phyloP scores from a whole-genome alignment of 805 yeast genomes.

The Sporopachydermia quercuum region DNA sequence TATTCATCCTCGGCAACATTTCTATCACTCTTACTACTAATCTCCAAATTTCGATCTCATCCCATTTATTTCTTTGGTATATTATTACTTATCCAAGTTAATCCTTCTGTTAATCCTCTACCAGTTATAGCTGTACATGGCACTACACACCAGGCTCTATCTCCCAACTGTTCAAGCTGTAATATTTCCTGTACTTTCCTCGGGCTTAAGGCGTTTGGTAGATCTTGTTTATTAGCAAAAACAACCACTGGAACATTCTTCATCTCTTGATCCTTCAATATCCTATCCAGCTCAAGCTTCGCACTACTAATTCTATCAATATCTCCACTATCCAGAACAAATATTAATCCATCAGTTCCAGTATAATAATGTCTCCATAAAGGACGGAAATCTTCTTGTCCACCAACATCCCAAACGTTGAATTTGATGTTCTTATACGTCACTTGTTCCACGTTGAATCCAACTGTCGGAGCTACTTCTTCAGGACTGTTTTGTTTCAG shows the following conservation, averaged over 20 bases:
- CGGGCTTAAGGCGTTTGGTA: constrained; percentile 57
- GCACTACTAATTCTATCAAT: constrained; percentile 59
- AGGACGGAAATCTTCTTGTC: constrained; percentile 83
- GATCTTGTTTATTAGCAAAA: constrained; percentile 81
- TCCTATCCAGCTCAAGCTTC: constrained; percentile 60
- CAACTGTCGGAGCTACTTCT: constrained; percentile 65
- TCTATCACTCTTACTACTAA: background rate
- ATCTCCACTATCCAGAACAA: constrained; percentile 80
- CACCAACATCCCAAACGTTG: constrained; percentile 94
- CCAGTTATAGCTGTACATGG: constrained; percentile 87
- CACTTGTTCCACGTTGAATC: constrained; percentile 83
- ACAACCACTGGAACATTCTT: constrained; percentile 65
- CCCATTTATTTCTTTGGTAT: constrained; percentile 21
- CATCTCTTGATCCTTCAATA: constrained; percentile 73
- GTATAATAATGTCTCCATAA: constrained; percentile 93
- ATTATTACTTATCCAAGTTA: constrained; percentile 72
- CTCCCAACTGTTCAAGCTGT: constrained; percentile 44
- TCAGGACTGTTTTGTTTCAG: constrained; percentile 33
- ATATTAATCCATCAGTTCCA: constrained; percentile 82
- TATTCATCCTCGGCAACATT: no score
- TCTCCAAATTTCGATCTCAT: no score
- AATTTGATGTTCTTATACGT: constrained; percentile 68
- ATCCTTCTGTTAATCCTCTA: constrained; percentile 76
- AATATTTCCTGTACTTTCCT: constrained; percentile 65
- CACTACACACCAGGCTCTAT: constrained; percentile 80